Evolutionary conservation across 257 asterid species (phyloP), one percentile per base, ranked within the genome.

Genomic region (Solanum bukasovii): DNA sequence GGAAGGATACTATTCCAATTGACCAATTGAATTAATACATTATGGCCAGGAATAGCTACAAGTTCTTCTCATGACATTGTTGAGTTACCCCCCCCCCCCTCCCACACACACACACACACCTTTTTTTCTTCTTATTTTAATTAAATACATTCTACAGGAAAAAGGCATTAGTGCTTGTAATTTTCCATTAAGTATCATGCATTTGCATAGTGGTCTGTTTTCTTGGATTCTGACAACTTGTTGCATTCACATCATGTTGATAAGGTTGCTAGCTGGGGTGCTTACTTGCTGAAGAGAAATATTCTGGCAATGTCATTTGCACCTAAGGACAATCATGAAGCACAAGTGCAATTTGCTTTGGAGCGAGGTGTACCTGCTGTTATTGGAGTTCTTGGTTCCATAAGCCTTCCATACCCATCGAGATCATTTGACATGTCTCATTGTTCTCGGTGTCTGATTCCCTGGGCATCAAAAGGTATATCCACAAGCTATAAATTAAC

Each of bases 181-280:
- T 81, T 81, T 4, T 81, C 40, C 85, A 81, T 81, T 6, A 46
- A 27, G 16, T 78, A 81, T 46, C 40, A 46, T 46, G 68, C 4
- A 5, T 79, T 25, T 81, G 67, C 21, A 9, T 44, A 49, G 65
- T 81, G 14, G 34, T 49, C 34, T 38, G 21, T 21, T 77, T 75
- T 77, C 59, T 38, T 77, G 20, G 84, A 37, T 38, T n/a, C 84
- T 77, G 27, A 81, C 7, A 27, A 25, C 85, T 46, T 70, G 23
- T 67, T 70, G 49, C 42, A 3, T 70, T 37, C 25, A 70, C 44
- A 12, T 13, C 75, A 44, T 29, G n/a, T 49, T 71, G 44, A 46
- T 33, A 74, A 96, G 99, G 98, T 96, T 88, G 99, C 98, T 61
- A 96, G 99, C 91, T 96, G 98, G 98, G 99, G 98, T 87, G 99